phyloP scores from a whole-genome alignment of 768 basidiomycete species.

The Phanerochaete sordida region DNA sequence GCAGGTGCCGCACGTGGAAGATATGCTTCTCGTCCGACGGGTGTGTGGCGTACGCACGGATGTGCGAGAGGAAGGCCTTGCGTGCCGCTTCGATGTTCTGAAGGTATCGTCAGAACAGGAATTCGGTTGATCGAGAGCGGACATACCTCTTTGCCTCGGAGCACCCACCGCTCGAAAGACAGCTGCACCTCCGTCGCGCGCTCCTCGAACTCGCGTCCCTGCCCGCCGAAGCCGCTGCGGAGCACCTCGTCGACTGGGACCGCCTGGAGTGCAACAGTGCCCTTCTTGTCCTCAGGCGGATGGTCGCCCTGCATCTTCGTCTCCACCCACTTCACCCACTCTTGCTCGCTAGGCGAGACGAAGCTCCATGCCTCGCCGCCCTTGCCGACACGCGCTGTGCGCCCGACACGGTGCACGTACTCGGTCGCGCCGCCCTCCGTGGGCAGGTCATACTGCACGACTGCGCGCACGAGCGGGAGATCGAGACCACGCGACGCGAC shows the following conservation, averaged over 20 bases:
- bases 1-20: constrained; percentile 92
- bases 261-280: constrained; percentile 50
- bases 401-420: constrained; percentile 94
- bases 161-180: constrained; percentile 92
- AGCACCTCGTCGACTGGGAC: constrained; percentile 71
- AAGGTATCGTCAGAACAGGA: no score
- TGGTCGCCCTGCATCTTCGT: constrained; percentile 66
- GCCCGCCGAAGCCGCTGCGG: constrained; percentile 81
- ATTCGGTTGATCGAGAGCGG: background rate
- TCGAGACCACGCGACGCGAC: constrained; percentile 99
- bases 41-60: constrained; percentile 97
- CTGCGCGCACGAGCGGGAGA: constrained; percentile 88
- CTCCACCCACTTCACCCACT: constrained; percentile 91
- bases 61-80: constrained; percentile 86
- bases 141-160: constrained; percentile 66
- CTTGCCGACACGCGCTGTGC: constrained; percentile 94
- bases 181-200: constrained; percentile 96
- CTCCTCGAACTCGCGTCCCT: constrained; percentile 73
- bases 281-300: constrained; percentile 22
- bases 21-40: constrained; percentile 93
- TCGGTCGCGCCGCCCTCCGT: constrained; percentile 96
- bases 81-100: constrained; percentile 79
- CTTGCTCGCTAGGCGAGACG: constrained; percentile 79
- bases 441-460: constrained; percentile 95
- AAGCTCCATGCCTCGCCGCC: constrained; percentile 97